These are phyloP conservation scores for Dactylellina sp. DNA, from an alignment of 2,329 filamentous ascomycete species.

Conservation along the genomic window DNA sequence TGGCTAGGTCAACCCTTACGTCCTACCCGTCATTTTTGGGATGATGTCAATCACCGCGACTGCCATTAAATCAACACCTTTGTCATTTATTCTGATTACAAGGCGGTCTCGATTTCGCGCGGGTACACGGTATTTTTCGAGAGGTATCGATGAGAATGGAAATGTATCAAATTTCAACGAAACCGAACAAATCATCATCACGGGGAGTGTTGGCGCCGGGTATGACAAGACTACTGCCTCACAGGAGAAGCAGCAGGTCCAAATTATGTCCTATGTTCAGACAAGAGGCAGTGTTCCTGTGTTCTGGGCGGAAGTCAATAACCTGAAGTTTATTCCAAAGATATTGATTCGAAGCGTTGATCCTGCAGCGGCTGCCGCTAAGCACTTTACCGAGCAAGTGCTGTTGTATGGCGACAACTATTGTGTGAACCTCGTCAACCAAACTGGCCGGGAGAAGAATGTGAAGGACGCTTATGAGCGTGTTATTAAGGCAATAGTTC, in stretches of 20 bases:
- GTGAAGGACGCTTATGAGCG: slow-evolving; percentile 96
- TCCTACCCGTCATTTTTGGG: slow-evolving; percentile 93
- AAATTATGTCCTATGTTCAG: slow-evolving; percentile 94
- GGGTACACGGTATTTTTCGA: slow-evolving; percentile 93
- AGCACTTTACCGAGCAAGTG: slow-evolving; percentile 95
- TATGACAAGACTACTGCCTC: slow-evolving; percentile 56
- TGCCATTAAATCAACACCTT: slow-evolving; percentile 81
- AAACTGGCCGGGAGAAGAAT: slow-evolving; percentile 87
- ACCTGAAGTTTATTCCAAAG: slow-evolving; percentile 88
- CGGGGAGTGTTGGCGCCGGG: slow-evolving; percentile 83
- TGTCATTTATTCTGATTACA: slow-evolving; percentile 89
- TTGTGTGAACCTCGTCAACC: slow-evolving; percentile 96
- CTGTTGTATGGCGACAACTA: slow-evolving; percentile 94
- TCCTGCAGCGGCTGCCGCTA: slow-evolving; percentile 80
- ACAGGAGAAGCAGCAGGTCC: slow-evolving; percentile 76
- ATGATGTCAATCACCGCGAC: slow-evolving; percentile 93
- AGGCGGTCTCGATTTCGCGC: slow-evolving; percentile 87
- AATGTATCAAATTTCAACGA: slow-evolving; percentile 99
- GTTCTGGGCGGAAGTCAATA: slow-evolving; percentile 96
- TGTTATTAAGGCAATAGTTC: slow-evolving; percentile 80
- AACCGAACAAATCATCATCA: slow-evolving; percentile 89
- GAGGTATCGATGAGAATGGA: slow-evolving; percentile 91
- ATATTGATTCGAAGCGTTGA: slow-evolving; percentile 89
- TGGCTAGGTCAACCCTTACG: slow-evolving; percentile 79
- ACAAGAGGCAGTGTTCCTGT: slow-evolving; percentile 95